Conservation (phyloP, 1,139 yeast genomes). For the Magnusiomyces fungicola region DNA sequence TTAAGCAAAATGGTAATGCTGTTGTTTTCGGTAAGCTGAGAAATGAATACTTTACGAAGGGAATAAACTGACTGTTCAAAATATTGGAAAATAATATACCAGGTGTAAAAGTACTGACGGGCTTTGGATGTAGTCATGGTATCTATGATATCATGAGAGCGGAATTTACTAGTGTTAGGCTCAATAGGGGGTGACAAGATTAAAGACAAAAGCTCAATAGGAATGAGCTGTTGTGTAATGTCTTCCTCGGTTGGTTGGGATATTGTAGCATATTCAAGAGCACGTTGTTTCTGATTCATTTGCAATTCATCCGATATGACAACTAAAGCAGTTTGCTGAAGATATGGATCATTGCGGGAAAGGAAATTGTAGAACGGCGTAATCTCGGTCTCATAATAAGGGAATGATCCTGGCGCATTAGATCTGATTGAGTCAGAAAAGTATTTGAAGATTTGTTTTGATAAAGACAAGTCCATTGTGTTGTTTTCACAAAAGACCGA, state of each 20-base stretch:
- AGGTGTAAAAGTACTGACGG: conserved; percentile 51
- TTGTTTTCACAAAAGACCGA: conserved; percentile 61
- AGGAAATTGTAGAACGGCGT: conserved; percentile 1
- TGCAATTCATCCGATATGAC: background rate
- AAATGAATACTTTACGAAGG: conserved; percentile 53
- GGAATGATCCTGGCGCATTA: background rate
- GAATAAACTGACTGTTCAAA: conserved; percentile 60
- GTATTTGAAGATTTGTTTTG: background rate
- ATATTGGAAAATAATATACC: conserved; percentile 58
- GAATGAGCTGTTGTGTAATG: conserved; percentile 18
- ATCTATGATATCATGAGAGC: conserved; percentile 16
- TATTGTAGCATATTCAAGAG: conserved; percentile 12
- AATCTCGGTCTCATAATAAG: background rate
- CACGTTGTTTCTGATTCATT: conserved; percentile 8
- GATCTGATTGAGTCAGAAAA: background rate
- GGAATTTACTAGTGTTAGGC: conserved; percentile 24
- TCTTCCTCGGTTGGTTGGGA: conserved; percentile 13
- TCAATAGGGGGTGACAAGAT: background rate
- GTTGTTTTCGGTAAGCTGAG: conserved; percentile 45
- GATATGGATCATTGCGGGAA: background rate
- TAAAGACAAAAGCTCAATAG: conserved; percentile 27
- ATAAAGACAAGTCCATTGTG: conserved; percentile 23
- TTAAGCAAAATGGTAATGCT: conserved; percentile 36
- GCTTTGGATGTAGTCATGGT: conserved; percentile 12
- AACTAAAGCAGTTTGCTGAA: conserved; percentile 2